phyloP scores from a whole-genome alignment of 306 rosid genomes.

The Cyclanthera cordifolia region DNA sequence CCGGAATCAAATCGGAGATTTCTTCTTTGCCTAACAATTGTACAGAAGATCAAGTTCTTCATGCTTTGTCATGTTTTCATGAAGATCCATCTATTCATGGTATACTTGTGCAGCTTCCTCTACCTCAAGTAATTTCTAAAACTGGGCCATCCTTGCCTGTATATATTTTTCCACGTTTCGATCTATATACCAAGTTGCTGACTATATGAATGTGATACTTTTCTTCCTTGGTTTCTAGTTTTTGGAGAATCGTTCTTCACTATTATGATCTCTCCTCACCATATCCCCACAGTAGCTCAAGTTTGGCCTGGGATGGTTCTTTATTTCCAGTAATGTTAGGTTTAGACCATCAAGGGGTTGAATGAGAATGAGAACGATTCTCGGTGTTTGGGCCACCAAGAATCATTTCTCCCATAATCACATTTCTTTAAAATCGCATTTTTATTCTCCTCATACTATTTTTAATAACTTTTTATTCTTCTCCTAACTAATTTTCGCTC shows the following conservation, averaged over 20 bases:
- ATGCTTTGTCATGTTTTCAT: slow-evolving; percentile 43
- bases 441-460: too few species aligned
- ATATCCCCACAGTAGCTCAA: neutral
- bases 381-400: too few species aligned
- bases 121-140: slow-evolving; percentile 70
- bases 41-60: slow-evolving; percentile 46
- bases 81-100: slow-evolving; percentile 80
- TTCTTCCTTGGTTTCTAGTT: neutral
- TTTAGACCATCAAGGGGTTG: too few species aligned
- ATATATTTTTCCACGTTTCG: slow-evolving; percentile 8
- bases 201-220: neutral
- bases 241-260: neutral
- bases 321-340: neutral
- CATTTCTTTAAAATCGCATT: too few species aligned
- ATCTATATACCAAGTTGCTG: neutral
- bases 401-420: too few species aligned
- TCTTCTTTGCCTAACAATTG: slow-evolving; percentile 48
- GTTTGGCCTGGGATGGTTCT: neutral
- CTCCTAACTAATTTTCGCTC: too few species aligned
- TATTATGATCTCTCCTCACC: neutral
- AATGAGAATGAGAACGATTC: too few species aligned
- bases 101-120: slow-evolving; percentile 94
- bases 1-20: slow-evolving; percentile 54
- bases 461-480: too few species aligned
- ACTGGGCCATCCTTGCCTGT: slow-evolving; percentile 21